These are phyloP conservation scores for Aspergillus carbonarius DNA, from an alignment of 2,329 filamentous ascomycete genomes.

Conservation along the genomic window DNA sequence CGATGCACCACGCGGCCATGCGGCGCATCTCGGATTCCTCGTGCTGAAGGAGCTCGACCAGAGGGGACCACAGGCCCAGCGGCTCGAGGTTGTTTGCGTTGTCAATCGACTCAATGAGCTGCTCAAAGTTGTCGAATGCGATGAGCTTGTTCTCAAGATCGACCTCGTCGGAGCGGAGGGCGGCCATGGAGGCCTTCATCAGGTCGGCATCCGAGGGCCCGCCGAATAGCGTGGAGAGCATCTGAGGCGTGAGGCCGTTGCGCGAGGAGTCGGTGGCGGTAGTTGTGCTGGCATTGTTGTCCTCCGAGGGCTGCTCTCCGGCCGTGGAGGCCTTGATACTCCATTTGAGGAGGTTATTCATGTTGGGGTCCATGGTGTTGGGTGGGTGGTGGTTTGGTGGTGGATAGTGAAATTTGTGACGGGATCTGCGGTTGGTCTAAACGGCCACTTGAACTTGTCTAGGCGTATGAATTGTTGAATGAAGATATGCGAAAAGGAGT, in stretches of 20 bases:
- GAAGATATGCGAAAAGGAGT: not conserved
- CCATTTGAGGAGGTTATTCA: slow-evolving; percentile 82
- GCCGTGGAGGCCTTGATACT: slow-evolving; percentile 61
- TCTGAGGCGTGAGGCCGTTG: slow-evolving; percentile 62
- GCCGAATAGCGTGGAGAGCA: slow-evolving; percentile 73
- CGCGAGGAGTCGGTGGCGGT: slow-evolving; percentile 30
- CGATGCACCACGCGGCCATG: slow-evolving; percentile 92
- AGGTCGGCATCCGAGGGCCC: slow-evolving; percentile 86
- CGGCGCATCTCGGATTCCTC: slow-evolving; percentile 70
- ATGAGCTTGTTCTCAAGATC: slow-evolving; percentile 73
- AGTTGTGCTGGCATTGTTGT: slow-evolving; percentile 29
- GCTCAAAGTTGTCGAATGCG: slow-evolving; percentile 94
- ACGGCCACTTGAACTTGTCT: not conserved
- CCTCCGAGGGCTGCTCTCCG: slow-evolving; percentile 33
- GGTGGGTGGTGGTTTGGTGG: slow-evolving; percentile 10
- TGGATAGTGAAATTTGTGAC: slow-evolving; percentile 6
- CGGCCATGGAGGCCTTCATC: slow-evolving; percentile 81
- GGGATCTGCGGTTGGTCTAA: not conserved
- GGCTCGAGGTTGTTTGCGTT: slow-evolving; percentile 92
- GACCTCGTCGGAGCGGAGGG: slow-evolving; percentile 66
- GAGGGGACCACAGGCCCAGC: slow-evolving; percentile 76
- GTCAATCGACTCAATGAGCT: slow-evolving; percentile 87
- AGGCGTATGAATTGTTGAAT: not conserved
- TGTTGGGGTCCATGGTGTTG: slow-evolving; percentile 58
- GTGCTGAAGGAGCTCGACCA: slow-evolving; percentile 69